Evolutionary conservation across 1,139 yeast genomes (phyloP).

Genomic region (Suhomyces ambrosiae): DNA sequence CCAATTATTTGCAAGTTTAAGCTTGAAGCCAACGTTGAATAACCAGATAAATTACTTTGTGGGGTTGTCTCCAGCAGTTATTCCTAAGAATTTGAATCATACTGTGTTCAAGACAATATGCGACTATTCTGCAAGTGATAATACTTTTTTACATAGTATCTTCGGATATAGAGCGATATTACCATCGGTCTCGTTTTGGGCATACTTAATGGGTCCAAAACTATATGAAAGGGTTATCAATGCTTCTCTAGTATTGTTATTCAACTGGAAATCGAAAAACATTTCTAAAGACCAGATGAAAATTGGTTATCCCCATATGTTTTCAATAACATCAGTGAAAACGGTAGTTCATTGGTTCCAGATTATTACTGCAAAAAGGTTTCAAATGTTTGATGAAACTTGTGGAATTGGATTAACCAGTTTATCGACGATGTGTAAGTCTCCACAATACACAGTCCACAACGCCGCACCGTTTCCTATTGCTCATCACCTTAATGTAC

Average conservation of each 20-base stretch:
- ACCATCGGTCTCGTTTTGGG: slow-evolving; percentile 52
- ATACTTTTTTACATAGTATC: slow-evolving; percentile 35
- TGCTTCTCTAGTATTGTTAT: slow-evolving; percentile 35
- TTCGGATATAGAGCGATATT: slow-evolving; percentile 47
- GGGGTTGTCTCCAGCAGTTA: slow-evolving; percentile 50
- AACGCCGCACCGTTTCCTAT: slow-evolving; percentile 60
- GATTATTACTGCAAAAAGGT: slow-evolving; percentile 41
- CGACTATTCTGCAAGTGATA: slow-evolving; percentile 37
- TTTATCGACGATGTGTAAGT: slow-evolving; percentile 19
- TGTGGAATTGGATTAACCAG: slow-evolving; percentile 36
- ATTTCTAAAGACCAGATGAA: slow-evolving; percentile 37
- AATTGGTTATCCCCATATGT: slow-evolving; percentile 51
- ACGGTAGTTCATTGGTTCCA: slow-evolving; percentile 53
- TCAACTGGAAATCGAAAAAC: slow-evolving; percentile 46
- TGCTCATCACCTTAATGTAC: slow-evolving; percentile 42
- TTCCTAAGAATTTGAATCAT: slow-evolving; percentile 44
- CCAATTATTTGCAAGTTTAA: slow-evolving; percentile 46
- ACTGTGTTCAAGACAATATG: slow-evolving; percentile 39
- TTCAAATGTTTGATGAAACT: slow-evolving; percentile 54
- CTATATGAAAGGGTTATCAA: slow-evolving; percentile 43
- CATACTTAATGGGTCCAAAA: slow-evolving; percentile 36
- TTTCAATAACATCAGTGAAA: slow-evolving; percentile 49
- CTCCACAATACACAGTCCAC: slow-evolving; percentile 32
- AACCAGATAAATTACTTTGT: slow-evolving; percentile 36
- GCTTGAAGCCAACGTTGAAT: slow-evolving; percentile 43